Evolutionary conservation across 1,284 basidiomycete species (phyloP).

Genomic region (Trametes hirsuta): DNA sequence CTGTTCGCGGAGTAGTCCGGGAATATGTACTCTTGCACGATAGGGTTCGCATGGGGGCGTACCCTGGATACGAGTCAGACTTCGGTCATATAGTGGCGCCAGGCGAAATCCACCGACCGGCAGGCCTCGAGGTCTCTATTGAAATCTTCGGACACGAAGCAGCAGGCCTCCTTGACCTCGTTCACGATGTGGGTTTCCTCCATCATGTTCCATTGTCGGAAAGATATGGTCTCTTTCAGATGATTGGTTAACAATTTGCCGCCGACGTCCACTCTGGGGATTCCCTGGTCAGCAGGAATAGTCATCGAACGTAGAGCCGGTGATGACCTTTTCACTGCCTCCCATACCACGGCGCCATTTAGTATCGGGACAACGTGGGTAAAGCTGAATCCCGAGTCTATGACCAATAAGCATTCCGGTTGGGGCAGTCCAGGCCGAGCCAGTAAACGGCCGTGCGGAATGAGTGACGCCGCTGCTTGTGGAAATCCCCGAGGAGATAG

Average conservation of each 20-base stretch:
- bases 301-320: background rate
- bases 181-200: slow-evolving; percentile 94
- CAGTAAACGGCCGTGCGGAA: slow-evolving; percentile 74
- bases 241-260: slow-evolving; percentile 95
- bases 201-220: slow-evolving; percentile 98
- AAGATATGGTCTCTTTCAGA: slow-evolving; percentile 91
- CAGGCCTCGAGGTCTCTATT: slow-evolving; percentile 76
- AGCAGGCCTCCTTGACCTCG: slow-evolving; percentile 86
- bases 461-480: slow-evolving; percentile 70
- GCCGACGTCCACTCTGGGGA: slow-evolving; percentile 84
- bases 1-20: slow-evolving; percentile 83
- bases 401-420: slow-evolving; percentile 81
- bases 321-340: slow-evolving; percentile 76
- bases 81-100: slow-evolving; percentile 4
- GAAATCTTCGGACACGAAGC: slow-evolving; percentile 84
- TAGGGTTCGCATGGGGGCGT: slow-evolving; percentile 59
- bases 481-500: slow-evolving; percentile 11
- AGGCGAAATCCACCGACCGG: slow-evolving; percentile 56
- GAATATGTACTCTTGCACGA: slow-evolving; percentile 87
- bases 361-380: slow-evolving; percentile 91
- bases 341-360: slow-evolving; percentile 73
- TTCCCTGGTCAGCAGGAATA: background rate
- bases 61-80: slow-evolving; percentile 36
- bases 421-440: slow-evolving; percentile 44
- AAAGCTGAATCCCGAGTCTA: slow-evolving; percentile 93